Conservation (phyloP, 2,329 filamentous ascomycete genomes). For the Esteya vermicola region DNA sequence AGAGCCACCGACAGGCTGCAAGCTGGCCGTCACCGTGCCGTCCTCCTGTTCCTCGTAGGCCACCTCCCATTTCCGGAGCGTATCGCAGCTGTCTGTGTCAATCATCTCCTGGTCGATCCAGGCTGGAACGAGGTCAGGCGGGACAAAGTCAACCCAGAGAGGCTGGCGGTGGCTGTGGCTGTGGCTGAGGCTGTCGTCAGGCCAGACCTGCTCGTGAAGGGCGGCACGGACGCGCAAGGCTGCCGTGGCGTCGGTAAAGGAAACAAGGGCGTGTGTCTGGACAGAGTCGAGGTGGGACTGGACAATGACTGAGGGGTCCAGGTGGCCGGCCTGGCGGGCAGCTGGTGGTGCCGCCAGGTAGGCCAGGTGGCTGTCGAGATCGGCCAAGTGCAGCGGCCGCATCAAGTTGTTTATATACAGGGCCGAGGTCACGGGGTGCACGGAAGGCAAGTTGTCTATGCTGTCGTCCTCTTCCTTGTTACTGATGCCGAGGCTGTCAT, state of each 20-base stretch:
- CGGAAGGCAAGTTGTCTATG: conserved; percentile 32
- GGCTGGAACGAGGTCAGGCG: conserved; percentile 52
- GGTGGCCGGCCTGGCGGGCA: conserved; percentile 24
- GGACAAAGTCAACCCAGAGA: conserved; percentile 82
- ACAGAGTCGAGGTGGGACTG: conserved; percentile 72
- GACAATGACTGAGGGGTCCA: conserved; percentile 41
- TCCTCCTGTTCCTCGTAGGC: conserved; percentile 46
- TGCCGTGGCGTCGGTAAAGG: conserved; percentile 53
- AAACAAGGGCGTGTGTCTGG: conserved; percentile 73
- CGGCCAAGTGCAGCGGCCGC: conserved; percentile 60
- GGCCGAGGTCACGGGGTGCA: conserved; percentile 59
- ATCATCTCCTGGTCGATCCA: conserved; percentile 63
- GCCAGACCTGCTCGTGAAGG: conserved; percentile 72
- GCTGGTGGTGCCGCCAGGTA: conserved; percentile 45
- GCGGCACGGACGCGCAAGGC: conserved; percentile 64
- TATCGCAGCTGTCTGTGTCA: conserved; percentile 17
- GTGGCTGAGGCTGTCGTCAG: no score
- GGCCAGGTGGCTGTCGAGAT: conserved; percentile 54
- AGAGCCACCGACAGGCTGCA: conserved; percentile 31
- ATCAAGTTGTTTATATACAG: conserved; percentile 87
- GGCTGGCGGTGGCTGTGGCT: conserved; percentile 68
- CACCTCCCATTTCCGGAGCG: conserved; percentile 52
- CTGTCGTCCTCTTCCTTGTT: conserved; percentile 17
- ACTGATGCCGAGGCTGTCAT: conserved; percentile 2
- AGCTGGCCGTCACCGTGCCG: conserved; percentile 34